These are phyloP conservation scores for Drechslerella stenobrocha DNA, from an alignment of 2,329 filamentous ascomycete genomes.

Conservation along the genomic window DNA sequence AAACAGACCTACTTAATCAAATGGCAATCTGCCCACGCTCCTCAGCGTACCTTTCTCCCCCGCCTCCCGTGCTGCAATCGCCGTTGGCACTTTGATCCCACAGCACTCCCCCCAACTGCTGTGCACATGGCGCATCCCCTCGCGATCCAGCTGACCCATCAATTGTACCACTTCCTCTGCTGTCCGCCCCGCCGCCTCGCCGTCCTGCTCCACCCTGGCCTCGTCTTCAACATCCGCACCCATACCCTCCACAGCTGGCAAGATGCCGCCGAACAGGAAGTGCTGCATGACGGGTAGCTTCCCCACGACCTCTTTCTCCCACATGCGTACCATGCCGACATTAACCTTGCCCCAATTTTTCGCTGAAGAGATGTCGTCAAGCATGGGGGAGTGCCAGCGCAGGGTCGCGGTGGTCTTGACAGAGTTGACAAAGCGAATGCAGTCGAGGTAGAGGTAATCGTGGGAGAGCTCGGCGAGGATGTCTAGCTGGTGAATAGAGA, in stretches of 20 bases:
- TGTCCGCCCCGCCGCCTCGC: slow-evolving; percentile 53
- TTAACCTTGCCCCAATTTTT: slow-evolving; percentile 92
- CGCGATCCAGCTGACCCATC: slow-evolving; percentile 66
- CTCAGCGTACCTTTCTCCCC: slow-evolving; percentile 70
- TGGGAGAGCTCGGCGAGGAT: slow-evolving; percentile 81
- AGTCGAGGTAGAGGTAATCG: slow-evolving; percentile 88
- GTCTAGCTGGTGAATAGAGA: slow-evolving; percentile 82
- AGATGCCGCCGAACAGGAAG: slow-evolving; percentile 85
- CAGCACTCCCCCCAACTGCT: slow-evolving; percentile 93
- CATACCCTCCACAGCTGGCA: slow-evolving; percentile 83
- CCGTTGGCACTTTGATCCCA: slow-evolving; percentile 95
- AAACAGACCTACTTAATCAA: slow-evolving; percentile 66
- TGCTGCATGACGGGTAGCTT: slow-evolving; percentile 99
- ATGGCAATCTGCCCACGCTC: slow-evolving; percentile 73
- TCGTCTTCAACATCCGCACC: slow-evolving; percentile 64
- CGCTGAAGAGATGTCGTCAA: slow-evolving; percentile 92
- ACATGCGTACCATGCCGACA: slow-evolving; percentile 95
- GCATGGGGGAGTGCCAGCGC: slow-evolving; percentile 96
- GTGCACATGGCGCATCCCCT: slow-evolving; percentile 71
- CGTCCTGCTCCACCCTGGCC: slow-evolving; percentile 56
- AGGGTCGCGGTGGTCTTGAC: slow-evolving; percentile 95
- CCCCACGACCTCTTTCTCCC: slow-evolving; percentile 83
- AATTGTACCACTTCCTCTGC: slow-evolving; percentile 61
- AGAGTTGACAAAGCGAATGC: slow-evolving; percentile 90
- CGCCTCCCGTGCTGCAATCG: slow-evolving; percentile 86